Evolutionary conservation across 2,329 filamentous ascomycete genomes (phyloP).

Genomic region (Neopestalotiopsis clavispora): DNA sequence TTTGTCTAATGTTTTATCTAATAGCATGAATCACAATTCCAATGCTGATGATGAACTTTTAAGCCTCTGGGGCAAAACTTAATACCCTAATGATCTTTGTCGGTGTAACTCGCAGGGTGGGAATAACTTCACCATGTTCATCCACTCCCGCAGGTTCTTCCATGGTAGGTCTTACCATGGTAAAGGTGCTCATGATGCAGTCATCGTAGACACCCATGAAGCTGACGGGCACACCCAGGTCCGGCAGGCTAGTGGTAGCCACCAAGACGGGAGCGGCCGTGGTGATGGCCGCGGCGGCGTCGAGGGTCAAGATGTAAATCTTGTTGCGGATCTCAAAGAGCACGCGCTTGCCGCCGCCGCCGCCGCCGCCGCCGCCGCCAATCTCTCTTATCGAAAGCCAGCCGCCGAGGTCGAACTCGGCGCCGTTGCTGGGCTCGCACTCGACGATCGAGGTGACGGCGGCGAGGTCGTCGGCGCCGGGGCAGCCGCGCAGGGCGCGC

Average conservation of each 20-base stretch:
- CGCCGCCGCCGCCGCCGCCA: not conserved
- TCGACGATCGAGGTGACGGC: conserved; percentile 41
- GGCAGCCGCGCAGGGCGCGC: conserved; percentile 33
- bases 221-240: conserved; percentile 45
- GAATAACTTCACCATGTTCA: conserved; percentile 8
- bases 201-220: conserved; percentile 53
- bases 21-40: no score
- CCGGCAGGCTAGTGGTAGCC: conserved; percentile 13
- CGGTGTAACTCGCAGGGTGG: conserved; percentile 6
- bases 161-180: conserved; percentile 20
- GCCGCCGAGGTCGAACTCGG: conserved; percentile 49
- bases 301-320: conserved; percentile 46
- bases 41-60: no score
- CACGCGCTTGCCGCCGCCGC: conserved; percentile 33
- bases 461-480: conserved; percentile 27
- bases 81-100: conserved; percentile 24
- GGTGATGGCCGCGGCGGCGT: conserved; percentile 36
- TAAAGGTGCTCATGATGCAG: conserved; percentile 50
- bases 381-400: conserved; percentile 47
- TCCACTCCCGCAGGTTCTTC: not conserved
- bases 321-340: conserved; percentile 49
- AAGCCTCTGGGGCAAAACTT: conserved; percentile 18
- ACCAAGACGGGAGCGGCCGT: conserved; percentile 12
- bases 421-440: conserved; percentile 41
- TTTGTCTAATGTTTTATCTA: no score